phyloP scores from a whole-genome alignment of 129 eudicot species.

The Gnaphalium uliginosum region DNA sequence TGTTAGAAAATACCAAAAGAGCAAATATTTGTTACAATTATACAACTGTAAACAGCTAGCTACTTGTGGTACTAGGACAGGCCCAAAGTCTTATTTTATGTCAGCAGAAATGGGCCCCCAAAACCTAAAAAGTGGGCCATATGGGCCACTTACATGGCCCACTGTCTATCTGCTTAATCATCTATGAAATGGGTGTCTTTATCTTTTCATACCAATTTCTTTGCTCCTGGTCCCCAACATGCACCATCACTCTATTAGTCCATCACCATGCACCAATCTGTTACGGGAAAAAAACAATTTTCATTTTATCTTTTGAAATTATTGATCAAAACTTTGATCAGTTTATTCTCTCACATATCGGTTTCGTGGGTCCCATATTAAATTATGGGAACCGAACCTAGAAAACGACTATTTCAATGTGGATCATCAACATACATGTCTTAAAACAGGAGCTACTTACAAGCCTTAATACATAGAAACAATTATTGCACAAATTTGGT shows the following conservation, averaged over 20 bases:
- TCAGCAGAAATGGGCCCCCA: slow-evolving; percentile 32
- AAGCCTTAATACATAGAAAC: not conserved
- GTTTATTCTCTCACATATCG: not conserved
- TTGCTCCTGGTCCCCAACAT: slow-evolving; percentile 27
- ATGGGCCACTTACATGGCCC: slow-evolving; percentile 32
- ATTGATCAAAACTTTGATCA: slow-evolving; percentile 11
- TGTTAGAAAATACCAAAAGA: not conserved
- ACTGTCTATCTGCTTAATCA: slow-evolving; percentile 22
- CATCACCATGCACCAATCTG: slow-evolving; percentile 25
- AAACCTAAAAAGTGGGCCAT: slow-evolving; percentile 23
- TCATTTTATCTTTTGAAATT: not conserved
- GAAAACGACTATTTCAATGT: not conserved
- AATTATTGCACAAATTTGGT: not conserved
- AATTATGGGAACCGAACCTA: not conserved
- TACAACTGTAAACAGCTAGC: slow-evolving; percentile 33
- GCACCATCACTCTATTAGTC: slow-evolving; percentile 12
- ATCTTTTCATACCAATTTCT: slow-evolving; percentile 15
- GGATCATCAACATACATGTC: not conserved
- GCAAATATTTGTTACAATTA: slow-evolving; percentile 16
- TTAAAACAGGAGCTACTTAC: not conserved
- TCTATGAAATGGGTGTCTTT: slow-evolving; percentile 2
- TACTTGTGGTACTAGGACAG: slow-evolving; percentile 12
- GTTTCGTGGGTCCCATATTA: slow-evolving; percentile 17
- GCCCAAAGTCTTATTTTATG: slow-evolving; percentile 25
- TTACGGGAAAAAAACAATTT: not conserved